Evolutionary conservation across 768 basidiomycete genomes (phyloP).

Genomic region (Coprinopsis marcescibilis): DNA sequence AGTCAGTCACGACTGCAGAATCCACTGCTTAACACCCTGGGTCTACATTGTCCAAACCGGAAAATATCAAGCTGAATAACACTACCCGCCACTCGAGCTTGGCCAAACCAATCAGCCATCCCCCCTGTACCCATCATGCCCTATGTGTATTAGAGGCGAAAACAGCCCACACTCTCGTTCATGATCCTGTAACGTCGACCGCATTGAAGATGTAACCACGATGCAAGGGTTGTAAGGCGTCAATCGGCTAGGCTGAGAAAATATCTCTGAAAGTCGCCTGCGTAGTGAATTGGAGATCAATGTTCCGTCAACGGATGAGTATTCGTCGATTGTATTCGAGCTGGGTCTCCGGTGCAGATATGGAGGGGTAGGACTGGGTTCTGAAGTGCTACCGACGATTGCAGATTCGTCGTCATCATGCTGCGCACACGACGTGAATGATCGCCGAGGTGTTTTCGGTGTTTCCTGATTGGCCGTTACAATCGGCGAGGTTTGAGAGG

Average conservation of each 20-base stretch:
- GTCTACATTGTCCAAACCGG: no score
- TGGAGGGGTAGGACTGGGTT: no score
- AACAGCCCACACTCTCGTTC: constrained; percentile 1
- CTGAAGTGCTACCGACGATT: no score
- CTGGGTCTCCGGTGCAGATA: no score
- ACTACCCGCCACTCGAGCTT: no score
- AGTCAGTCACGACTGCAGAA: no score
- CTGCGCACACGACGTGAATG: background rate
- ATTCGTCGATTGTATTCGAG: no score
- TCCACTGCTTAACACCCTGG: no score
- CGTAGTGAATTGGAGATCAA: background rate
- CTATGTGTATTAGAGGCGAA: background rate
- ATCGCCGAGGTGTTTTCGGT: constrained; percentile 14
- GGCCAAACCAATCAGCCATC: background rate
- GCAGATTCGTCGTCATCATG: background rate
- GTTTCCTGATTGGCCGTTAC: no score
- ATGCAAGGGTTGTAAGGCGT: background rate
- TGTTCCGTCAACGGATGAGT: constrained; percentile 18
- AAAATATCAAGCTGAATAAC: no score
- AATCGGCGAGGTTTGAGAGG: no score
- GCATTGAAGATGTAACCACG: constrained; percentile 6
- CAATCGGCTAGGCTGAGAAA: background rate
- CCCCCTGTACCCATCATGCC: background rate
- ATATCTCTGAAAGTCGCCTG: background rate
- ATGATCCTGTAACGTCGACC: constrained; percentile 7